Conservation (phyloP, 208 protist species). For the Acanthamoeba lenticulata region DNA sequence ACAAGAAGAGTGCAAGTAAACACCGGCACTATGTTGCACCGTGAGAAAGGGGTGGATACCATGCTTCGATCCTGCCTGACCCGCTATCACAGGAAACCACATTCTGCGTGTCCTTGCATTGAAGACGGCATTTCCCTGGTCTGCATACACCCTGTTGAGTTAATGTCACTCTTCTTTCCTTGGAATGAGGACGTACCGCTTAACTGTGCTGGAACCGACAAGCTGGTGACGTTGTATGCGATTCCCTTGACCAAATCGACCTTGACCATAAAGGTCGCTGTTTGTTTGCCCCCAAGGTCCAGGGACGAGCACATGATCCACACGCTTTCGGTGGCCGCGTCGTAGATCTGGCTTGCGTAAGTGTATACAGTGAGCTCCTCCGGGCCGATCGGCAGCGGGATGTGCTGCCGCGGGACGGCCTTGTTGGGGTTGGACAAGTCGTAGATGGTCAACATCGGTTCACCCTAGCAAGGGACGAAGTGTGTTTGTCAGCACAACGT, state of each 20-base stretch:
- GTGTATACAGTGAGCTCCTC: neutral
- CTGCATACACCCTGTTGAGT: neutral
- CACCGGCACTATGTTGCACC: neutral
- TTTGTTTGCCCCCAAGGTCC: neutral
- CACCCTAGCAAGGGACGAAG: neutral
- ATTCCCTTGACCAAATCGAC: neutral
- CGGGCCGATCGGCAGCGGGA: neutral
- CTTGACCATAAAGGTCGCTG: neutral
- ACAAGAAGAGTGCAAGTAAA: neutral
- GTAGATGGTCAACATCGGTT: neutral
- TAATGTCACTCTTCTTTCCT: neutral
- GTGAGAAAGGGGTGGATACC: neutral
- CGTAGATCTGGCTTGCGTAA: neutral
- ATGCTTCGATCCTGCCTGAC: neutral
- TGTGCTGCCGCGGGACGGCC: neutral
- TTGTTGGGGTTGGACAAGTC: slow-evolving; percentile 1
- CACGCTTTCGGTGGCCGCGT: neutral
- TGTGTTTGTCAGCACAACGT: neutral
- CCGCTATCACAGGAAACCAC: neutral
- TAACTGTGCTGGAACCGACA: neutral
- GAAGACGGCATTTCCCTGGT: neutral
- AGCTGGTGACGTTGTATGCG: neutral
- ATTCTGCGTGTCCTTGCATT: neutral
- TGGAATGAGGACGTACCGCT: neutral
- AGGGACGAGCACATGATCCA: neutral